Evolutionary conservation across 371 early-diverging fungal species (phyloP), one percentile per base, ranked within the genome.

Genomic region (Mortierella polycephala): DNA sequence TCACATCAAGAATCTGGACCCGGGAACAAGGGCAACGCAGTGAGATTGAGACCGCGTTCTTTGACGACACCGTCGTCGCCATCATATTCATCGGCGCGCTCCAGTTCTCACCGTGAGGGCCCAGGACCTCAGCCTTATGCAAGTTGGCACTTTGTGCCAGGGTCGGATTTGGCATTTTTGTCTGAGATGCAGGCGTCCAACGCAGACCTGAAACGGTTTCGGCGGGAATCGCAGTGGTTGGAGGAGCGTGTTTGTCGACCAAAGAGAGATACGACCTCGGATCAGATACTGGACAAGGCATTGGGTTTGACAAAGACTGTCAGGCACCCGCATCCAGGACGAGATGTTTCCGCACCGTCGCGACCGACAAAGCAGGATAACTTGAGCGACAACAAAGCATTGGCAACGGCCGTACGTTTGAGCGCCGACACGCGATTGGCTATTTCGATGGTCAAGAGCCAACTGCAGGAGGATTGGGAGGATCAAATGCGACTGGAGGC

Each of bases 341-440:
- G 45, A 68, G 47, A 61, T 70, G 69, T 21, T 72, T 67, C 65
- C 68, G 72, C 69, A 60, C 46, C 46, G 75, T 47, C 40, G 68
- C 52, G 40, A 37, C 16, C 18, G 30, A 46, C 37, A 23, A 57
- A 14, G 23, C 45, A n/a, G 46, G 18, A 53, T 23, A 21, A 23
- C 41, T 39, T 57, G 41, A 47, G 39, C 41, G 21, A 23, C 50
- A 18, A 39, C 52, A 58, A 3, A 14, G 61, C 23, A 13, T 41
- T 7, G 13, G 20, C 40, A 16, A 20, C 74, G 9, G 51, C 62
- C 11, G 71, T 76, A 9, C 64, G 62, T 6, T 39, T 79, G 45
- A 79, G 80, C 21, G 37, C 80, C 0, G 73, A 72, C 13, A 69
- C 80, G 5, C 62, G 80, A n/a, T 42, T 79, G n/a, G 80, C 80